These are phyloP conservation scores for Candida pseudofarinosa DNA, from an alignment of 805 yeast species.

Conservation along the genomic window DNA sequence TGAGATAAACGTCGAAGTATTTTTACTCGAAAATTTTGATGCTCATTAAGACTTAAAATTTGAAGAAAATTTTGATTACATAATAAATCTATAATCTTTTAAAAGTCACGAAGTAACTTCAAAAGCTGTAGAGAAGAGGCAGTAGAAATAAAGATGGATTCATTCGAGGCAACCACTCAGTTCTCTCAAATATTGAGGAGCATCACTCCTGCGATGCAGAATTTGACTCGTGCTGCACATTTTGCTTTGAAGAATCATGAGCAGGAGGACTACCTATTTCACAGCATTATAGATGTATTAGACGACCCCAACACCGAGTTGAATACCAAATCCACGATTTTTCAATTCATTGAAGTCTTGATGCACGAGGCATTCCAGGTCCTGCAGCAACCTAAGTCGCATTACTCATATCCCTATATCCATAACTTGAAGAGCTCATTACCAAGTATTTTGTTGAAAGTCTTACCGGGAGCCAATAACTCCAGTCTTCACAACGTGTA, in stretches of 20 bases:
- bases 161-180: constrained; percentile 80
- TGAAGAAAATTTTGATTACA: not conserved
- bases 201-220: constrained; percentile 59
- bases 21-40: constrained; percentile 5
- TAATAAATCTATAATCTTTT: constrained; percentile 1
- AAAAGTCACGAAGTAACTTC: too few relatives aligned
- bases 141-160: constrained; percentile 54
- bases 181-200: constrained; percentile 62
- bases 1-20: not conserved
- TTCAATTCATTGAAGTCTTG: constrained; percentile 68
- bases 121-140: constrained; percentile 1
- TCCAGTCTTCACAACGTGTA: constrained; percentile 35
- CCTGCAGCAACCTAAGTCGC: constrained; percentile 32
- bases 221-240: constrained; percentile 48
- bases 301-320: constrained; percentile 46
- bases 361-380: constrained; percentile 34
- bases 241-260: constrained; percentile 57
- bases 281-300: constrained; percentile 60
- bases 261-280: constrained; percentile 63
- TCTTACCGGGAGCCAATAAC: constrained; percentile 34
- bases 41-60: not conserved
- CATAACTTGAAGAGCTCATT: constrained; percentile 27
- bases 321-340: constrained; percentile 60
- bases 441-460: constrained; percentile 30
- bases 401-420: constrained; percentile 36